Evolutionary conservation across 495 filamentous ascomycete genomes (phyloP).

Genomic region (Chaetomium fimeti): DNA sequence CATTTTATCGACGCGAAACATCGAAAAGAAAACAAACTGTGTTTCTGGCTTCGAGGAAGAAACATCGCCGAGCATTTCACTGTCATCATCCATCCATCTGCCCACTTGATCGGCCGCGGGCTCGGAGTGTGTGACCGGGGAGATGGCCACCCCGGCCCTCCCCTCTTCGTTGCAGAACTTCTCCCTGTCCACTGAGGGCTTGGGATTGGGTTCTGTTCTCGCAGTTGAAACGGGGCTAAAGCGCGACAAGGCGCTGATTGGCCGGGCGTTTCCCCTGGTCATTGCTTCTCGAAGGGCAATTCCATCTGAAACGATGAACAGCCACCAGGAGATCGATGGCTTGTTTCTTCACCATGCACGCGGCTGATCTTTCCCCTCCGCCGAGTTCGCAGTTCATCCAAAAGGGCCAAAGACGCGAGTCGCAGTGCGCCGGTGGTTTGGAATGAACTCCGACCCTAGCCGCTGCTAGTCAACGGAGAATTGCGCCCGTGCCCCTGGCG

Average conservation of each 20-base stretch:
- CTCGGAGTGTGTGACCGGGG: neutral
- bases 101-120: conserved; percentile 8
- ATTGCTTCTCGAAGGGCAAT: conserved; percentile 31
- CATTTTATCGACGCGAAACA: neutral
- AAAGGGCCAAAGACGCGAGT: neutral
- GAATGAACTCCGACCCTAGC: neutral
- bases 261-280: conserved; percentile 23
- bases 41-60: neutral
- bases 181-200: conserved; percentile 21
- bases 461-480: conserved; percentile 3
- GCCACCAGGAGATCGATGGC: conserved; percentile 7
- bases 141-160: neutral
- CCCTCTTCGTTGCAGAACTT: conserved; percentile 7
- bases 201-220: conserved; percentile 31
- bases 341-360: conserved; percentile 12
- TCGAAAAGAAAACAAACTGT: neutral
- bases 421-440: neutral
- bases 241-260: conserved; percentile 22
- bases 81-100: conserved; percentile 3
- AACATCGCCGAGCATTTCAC: neutral
- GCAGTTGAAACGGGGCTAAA: conserved; percentile 38
- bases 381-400: neutral
- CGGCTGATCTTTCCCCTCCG: conserved; percentile 9
- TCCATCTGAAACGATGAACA: conserved; percentile 19
- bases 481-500: conserved; percentile 7